Percentiles rank a stretch among this genome's conserved stretches.
phyloP scores from a whole-genome alignment of 2,329 filamentous ascomycete species.

The Chaetomiaceae sp. region DNA sequence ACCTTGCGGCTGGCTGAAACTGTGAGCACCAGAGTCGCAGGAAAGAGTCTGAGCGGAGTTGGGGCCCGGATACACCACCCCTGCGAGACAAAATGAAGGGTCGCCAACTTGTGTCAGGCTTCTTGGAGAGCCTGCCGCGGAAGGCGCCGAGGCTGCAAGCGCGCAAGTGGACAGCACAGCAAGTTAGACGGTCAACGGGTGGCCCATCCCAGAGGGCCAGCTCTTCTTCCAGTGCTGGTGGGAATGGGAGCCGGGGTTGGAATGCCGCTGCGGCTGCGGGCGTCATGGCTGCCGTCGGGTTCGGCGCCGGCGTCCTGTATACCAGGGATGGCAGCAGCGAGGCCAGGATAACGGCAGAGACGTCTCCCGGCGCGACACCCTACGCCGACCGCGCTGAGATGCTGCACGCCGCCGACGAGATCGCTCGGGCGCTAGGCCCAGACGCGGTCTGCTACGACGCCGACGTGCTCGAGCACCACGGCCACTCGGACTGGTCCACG shows the following conservation, averaged over 20 bases:
- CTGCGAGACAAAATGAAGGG: neutral
- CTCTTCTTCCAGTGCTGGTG: neutral
- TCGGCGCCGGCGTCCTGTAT: conserved; percentile 10
- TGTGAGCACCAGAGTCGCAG: too few species aligned
- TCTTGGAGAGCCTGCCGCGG: neutral
- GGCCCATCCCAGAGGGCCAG: neutral
- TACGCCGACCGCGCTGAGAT: conserved; percentile 23
- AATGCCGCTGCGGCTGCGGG: neutral
- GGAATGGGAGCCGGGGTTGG: neutral
- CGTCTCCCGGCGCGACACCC: neutral
- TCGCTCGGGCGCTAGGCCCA: conserved; percentile 49
- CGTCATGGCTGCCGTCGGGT: conserved; percentile 2
- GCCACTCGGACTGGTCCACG: conserved; percentile 67
- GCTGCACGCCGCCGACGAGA: conserved; percentile 50
- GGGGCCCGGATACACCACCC: too few species aligned
- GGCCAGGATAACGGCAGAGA: neutral
- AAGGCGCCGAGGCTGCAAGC: neutral
- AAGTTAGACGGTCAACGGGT: neutral
- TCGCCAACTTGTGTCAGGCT: neutral
- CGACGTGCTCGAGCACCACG: conserved; percentile 59
- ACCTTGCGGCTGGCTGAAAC: neutral
- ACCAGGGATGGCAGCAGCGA: neutral
- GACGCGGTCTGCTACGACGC: conserved; percentile 60
- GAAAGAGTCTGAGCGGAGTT: too few species aligned
- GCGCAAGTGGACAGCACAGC: neutral